Evolutionary conservation across 495 filamentous ascomycete genomes (phyloP).

Genomic region (Sporormia fimetaria): DNA sequence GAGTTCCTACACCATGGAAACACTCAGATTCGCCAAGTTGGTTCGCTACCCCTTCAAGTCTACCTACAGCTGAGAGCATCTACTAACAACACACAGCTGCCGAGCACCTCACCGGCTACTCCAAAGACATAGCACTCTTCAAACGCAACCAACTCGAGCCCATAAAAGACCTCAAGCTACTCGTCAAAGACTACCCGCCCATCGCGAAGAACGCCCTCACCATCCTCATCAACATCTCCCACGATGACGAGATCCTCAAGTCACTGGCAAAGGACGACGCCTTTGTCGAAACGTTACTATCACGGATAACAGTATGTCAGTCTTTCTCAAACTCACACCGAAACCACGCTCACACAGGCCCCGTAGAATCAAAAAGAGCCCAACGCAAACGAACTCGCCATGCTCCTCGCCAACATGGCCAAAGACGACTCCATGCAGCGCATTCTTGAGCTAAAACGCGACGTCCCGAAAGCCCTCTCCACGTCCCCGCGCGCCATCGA

Average conservation of each 20-base stretch:
- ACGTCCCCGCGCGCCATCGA: conserved; percentile 61
- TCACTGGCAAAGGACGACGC: conserved; percentile 64
- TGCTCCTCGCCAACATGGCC: conserved; percentile 84
- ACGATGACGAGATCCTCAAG: conserved; percentile 60
- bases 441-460: conserved; percentile 52
- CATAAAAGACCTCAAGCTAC: conserved; percentile 77
- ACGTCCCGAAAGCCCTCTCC: conserved; percentile 50
- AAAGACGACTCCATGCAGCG: conserved; percentile 64
- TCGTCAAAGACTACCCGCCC: conserved; percentile 71
- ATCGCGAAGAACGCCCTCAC: conserved; percentile 88
- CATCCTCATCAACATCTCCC: conserved; percentile 84
- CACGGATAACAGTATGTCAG: conserved; percentile 61
- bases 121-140: conserved; percentile 69
- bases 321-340: conserved; percentile 5
- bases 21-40: conserved; percentile 66
- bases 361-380: conserved; percentile 49
- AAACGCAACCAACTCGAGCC: conserved; percentile 69
- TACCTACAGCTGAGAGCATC: background rate
- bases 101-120: conserved; percentile 79
- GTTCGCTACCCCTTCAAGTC: conserved; percentile 33
- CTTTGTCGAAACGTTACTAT: conserved; percentile 64
- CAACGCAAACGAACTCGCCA: conserved; percentile 74
- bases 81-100: conserved; percentile 42
- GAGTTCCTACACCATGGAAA: conserved; percentile 87
- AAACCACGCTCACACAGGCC: background rate